Percentiles rank a stretch among this genome's conserved stretches.
Conservation (phyloP, 306 rosid species). For the Medicago ruthenica region DNA sequence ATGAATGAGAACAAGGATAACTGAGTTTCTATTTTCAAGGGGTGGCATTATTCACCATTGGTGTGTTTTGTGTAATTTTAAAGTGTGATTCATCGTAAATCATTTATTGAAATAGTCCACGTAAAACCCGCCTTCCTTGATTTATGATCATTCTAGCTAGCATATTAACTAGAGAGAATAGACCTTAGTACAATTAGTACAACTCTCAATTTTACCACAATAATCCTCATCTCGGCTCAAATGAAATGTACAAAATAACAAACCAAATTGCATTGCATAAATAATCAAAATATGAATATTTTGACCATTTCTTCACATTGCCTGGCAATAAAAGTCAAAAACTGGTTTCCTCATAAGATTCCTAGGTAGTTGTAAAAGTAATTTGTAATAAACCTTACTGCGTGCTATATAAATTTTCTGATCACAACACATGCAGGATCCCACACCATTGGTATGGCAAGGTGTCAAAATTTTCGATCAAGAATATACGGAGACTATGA, state of each 20-base stretch:
- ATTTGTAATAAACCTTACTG: conserved; percentile 5
- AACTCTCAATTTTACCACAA: too few relatives aligned
- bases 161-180: background rate
- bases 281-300: conserved; percentile 23
- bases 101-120: background rate
- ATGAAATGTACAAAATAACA: background rate
- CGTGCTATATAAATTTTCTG: conserved; percentile 24
- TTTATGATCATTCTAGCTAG: conserved; percentile 2
- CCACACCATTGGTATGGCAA: conserved; percentile 91
- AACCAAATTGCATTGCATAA: conserved; percentile 1
- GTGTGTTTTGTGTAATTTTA: background rate
- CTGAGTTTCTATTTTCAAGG: background rate
- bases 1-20: background rate
- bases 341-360: background rate
- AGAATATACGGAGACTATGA: conserved; percentile 70
- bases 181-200: background rate
- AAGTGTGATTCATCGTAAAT: background rate
- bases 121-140: background rate
- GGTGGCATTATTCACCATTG: background rate
- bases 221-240: too few relatives aligned
- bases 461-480: conserved; percentile 64
- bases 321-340: conserved; percentile 17
- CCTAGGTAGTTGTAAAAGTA: background rate
- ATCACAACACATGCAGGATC: conserved; percentile 64
- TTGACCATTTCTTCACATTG: conserved; percentile 4